Conservation (phyloP, 371 early-diverging fungal genomes). For the Syncephalastrum contaminatum region DNA sequence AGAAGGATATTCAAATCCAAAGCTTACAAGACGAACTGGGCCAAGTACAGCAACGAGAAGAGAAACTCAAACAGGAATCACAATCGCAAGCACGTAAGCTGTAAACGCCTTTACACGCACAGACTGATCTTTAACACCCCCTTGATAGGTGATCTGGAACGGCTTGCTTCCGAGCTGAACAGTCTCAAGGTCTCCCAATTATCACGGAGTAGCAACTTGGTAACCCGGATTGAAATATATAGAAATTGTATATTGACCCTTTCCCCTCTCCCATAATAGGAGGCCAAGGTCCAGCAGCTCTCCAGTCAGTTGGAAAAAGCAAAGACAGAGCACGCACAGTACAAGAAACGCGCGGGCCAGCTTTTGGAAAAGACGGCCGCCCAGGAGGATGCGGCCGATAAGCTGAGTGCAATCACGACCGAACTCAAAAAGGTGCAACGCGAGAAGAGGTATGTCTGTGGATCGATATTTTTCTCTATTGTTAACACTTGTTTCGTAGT, state of each 20-base stretch:
- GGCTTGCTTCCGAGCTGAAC: slow-evolving; percentile 42
- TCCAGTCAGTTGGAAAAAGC: slow-evolving; percentile 43
- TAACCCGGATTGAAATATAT: slow-evolving; percentile 13
- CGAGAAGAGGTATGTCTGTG: too few relatives aligned
- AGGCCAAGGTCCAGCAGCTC: slow-evolving; percentile 51
- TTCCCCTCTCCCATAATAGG: slow-evolving; percentile 18
- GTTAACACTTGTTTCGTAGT: too few relatives aligned
- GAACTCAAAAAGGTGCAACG: too few relatives aligned
- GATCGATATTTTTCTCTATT: too few relatives aligned
- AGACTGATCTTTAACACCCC: not conserved
- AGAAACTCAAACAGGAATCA: slow-evolving; percentile 25
- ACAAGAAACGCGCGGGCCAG: slow-evolving; percentile 59
- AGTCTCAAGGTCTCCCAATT: slow-evolving; percentile 43
- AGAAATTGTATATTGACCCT: not conserved
- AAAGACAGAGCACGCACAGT: slow-evolving; percentile 56
- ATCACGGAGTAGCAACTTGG: slow-evolving; percentile 51
- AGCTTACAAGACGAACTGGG: slow-evolving; percentile 38
- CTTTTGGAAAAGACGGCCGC: slow-evolving; percentile 43
- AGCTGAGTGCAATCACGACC: not conserved
- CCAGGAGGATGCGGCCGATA: not conserved
- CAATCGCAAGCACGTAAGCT: slow-evolving; percentile 46
- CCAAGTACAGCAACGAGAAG: slow-evolving; percentile 36
- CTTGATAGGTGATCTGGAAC: slow-evolving; percentile 40
- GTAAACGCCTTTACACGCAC: not conserved
- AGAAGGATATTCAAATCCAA: slow-evolving; percentile 52